Conservation (phyloP, 2,329 filamentous ascomycete species). For the Fusarium nelsonii region DNA sequence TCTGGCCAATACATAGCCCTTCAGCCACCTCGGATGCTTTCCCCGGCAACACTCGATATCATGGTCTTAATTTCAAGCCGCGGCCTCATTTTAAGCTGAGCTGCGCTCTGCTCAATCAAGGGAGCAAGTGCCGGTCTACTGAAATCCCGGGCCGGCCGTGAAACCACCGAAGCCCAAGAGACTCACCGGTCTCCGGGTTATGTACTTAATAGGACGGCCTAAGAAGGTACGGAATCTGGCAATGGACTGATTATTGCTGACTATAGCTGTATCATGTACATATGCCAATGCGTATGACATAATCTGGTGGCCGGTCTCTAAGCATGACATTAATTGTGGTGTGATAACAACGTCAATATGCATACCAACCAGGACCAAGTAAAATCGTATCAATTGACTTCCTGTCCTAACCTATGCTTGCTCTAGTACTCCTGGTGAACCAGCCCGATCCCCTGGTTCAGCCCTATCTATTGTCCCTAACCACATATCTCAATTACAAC, state of each 20-base stretch:
- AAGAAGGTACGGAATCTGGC: neutral
- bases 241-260: slow-evolving; percentile 11
- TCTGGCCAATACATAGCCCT: neutral
- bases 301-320: slow-evolving; percentile 5
- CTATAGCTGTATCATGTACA: neutral
- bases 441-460: slow-evolving; percentile 20
- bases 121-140: slow-evolving; percentile 2
- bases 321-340: neutral
- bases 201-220: neutral
- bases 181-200: slow-evolving; percentile 3
- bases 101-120: neutral
- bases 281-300: slow-evolving; percentile 11
- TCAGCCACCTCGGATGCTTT: slow-evolving; percentile 11
- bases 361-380: neutral
- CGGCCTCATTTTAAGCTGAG: slow-evolving; percentile 17
- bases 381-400: slow-evolving; percentile 16
- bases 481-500: slow-evolving; percentile 16
- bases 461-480: slow-evolving; percentile 33
- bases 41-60: slow-evolving; percentile 3
- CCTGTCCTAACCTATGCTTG: slow-evolving; percentile 37
- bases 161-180: slow-evolving; percentile 4
- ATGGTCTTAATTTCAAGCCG: neutral
- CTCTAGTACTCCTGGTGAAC: slow-evolving; percentile 42
- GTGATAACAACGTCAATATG: slow-evolving; percentile 10
- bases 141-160: slow-evolving; percentile 12